Percentiles rank a stretch among this genome's conserved stretches.
These are phyloP conservation scores for Nakazawaea pomicola DNA, from an alignment of 805 yeast genomes.

Conservation along the genomic window DNA sequence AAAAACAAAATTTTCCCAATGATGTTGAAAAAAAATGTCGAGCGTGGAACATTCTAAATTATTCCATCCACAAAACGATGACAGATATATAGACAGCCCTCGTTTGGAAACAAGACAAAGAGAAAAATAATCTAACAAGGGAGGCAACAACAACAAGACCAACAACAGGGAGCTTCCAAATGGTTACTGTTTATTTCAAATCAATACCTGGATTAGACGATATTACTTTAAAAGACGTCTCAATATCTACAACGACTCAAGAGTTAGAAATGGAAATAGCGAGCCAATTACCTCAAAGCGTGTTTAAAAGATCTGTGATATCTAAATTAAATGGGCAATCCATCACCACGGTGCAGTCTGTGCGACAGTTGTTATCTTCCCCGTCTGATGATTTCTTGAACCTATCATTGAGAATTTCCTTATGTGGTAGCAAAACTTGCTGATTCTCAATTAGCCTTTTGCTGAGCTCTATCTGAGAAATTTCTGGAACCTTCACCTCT, in stretches of 20 bases:
- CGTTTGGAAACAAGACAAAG: not conserved
- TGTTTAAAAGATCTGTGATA: not conserved
- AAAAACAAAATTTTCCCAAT: not conserved
- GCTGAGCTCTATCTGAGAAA: no score
- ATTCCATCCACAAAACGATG: not conserved
- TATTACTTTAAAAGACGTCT: not conserved
- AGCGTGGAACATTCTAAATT: not conserved
- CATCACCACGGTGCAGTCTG: slow-evolving; percentile 3
- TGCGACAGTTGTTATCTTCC: not conserved
- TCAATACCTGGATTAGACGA: slow-evolving; percentile 8
- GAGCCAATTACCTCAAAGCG: not conserved
- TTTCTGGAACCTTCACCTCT: not conserved
- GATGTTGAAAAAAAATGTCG: slow-evolving; percentile 3
- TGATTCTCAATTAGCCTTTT: no score
- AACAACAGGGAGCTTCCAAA: no score
- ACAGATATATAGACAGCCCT: slow-evolving; percentile 4
- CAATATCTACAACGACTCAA: slow-evolving; percentile 1
- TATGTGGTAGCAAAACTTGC: slow-evolving; percentile 2
- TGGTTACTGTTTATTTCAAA: slow-evolving; percentile 5
- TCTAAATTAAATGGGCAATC: slow-evolving; percentile 9
- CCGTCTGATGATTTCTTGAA: not conserved
- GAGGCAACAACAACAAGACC: not conserved
- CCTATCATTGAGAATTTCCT: slow-evolving; percentile 4
- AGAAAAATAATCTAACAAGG: not conserved
- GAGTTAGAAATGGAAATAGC: not conserved